These are phyloP conservation scores for Debaryomycetaceae sp. DNA, from an alignment of 1,139 yeast genomes.

Conservation along the genomic window DNA sequence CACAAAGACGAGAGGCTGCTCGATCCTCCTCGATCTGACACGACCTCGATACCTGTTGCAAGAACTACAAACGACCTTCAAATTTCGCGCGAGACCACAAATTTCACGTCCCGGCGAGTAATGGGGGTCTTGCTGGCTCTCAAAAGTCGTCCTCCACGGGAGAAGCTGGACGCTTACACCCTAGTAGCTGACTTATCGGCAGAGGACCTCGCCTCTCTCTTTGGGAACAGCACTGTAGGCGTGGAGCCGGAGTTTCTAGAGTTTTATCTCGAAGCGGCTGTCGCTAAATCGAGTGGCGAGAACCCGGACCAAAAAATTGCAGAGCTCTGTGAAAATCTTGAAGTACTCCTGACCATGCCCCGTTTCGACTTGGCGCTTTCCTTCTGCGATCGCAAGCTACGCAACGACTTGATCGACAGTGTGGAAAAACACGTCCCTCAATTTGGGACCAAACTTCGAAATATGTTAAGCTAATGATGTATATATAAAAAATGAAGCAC, in stretches of 20 bases:
- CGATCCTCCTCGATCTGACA: not conserved
- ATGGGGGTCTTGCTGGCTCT: slow-evolving; percentile 21
- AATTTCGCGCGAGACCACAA: slow-evolving; percentile 7
- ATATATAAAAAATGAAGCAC: too few species aligned
- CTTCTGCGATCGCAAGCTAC: slow-evolving; percentile 7
- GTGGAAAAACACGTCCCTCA: too few species aligned
- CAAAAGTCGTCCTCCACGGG: slow-evolving; percentile 14
- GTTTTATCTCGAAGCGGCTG: slow-evolving; percentile 39
- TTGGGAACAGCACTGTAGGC: slow-evolving; percentile 28
- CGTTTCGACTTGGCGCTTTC: slow-evolving; percentile 16
- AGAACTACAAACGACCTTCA: too few species aligned
- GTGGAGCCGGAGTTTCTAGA: slow-evolving; percentile 47
- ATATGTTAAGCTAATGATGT: too few species aligned
- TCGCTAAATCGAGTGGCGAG: slow-evolving; percentile 9
- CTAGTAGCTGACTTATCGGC: slow-evolving; percentile 28
- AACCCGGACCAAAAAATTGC: slow-evolving; percentile 11
- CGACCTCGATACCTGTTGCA: not conserved
- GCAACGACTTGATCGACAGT: slow-evolving; percentile 2
- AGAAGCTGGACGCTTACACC: slow-evolving; percentile 24
- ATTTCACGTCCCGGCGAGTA: slow-evolving; percentile 10
- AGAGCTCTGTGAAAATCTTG: slow-evolving; percentile 9
- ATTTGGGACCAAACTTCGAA: too few species aligned
- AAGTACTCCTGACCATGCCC: slow-evolving; percentile 12
- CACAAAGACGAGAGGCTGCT: not conserved
- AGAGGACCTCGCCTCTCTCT: slow-evolving; percentile 20